Evolutionary conservation across 2,329 filamentous ascomycete genomes (phyloP).

Genomic region (Aureobasidium sp.): DNA sequence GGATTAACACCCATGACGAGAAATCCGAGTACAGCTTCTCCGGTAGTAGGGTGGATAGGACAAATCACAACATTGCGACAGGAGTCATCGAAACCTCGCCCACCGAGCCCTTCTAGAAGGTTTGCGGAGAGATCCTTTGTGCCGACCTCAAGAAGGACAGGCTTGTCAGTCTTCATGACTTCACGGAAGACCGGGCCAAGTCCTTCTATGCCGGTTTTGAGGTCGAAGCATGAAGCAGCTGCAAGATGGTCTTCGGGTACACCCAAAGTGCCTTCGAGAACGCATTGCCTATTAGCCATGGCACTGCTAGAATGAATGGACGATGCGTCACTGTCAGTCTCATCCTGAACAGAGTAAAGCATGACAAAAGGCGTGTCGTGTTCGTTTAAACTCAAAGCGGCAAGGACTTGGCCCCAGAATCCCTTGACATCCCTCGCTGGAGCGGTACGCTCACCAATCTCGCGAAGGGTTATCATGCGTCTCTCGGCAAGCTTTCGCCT

Average conservation of each 20-base stretch:
- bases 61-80: slow-evolving; percentile 65
- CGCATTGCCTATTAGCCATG: slow-evolving; percentile 49
- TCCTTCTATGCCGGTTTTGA: slow-evolving; percentile 59
- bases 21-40: slow-evolving; percentile 66
- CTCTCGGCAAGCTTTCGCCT: slow-evolving; percentile 68
- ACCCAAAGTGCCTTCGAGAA: slow-evolving; percentile 64
- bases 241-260: slow-evolving; percentile 55
- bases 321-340: slow-evolving; percentile 60
- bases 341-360: slow-evolving; percentile 66
- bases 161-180: slow-evolving; percentile 58
- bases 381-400: slow-evolving; percentile 64
- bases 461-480: slow-evolving; percentile 67
- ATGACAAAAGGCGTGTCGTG: slow-evolving; percentile 67
- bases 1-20: slow-evolving; percentile 73
- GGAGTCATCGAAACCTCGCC: slow-evolving; percentile 62
- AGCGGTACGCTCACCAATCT: slow-evolving; percentile 67
- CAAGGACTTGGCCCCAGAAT: slow-evolving; percentile 64
- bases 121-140: slow-evolving; percentile 55
- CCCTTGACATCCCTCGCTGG: slow-evolving; percentile 60
- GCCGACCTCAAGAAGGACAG: slow-evolving; percentile 57
- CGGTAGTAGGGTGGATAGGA: slow-evolving; percentile 68
- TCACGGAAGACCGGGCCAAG: slow-evolving; percentile 70
- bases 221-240: slow-evolving; percentile 54
- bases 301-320: slow-evolving; percentile 60
- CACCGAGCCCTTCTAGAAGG: slow-evolving; percentile 58